These are phyloP conservation scores for Dicorynia guianensis DNA, from an alignment of 306 rosid genomes.

Conservation along the genomic window DNA sequence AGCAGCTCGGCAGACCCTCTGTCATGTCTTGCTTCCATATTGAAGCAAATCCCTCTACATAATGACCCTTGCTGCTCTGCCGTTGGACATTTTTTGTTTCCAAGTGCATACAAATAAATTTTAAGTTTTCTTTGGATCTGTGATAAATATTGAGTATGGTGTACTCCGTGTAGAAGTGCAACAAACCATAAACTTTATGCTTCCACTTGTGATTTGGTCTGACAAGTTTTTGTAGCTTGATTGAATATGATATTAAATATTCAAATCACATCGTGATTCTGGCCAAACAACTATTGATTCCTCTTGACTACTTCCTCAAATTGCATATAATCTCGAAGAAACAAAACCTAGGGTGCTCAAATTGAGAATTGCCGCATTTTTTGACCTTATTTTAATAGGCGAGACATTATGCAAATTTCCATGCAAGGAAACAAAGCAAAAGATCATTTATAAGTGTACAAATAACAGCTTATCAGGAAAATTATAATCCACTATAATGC, in stretches of 20 bases:
- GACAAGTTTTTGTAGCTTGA: neutral
- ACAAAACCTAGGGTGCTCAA: neutral
- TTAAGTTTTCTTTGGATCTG: neutral
- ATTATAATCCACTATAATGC: too few relatives aligned
- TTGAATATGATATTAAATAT: neutral
- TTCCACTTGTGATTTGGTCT: constrained; percentile 16
- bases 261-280: constrained; percentile 9
- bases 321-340: constrained; percentile 19
- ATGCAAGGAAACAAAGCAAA: neutral
- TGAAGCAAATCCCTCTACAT: too few relatives aligned
- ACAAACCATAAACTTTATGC: neutral
- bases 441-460: neutral
- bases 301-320: neutral
- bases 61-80: too few relatives aligned
- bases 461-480: too few relatives aligned
- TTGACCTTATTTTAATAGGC: neutral
- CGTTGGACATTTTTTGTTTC: too few relatives aligned
- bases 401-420: neutral
- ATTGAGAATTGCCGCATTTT: constrained; percentile 15
- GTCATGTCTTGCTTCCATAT: neutral
- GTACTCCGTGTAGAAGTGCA: neutral
- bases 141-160: constrained; percentile 1
- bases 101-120: too few relatives aligned
- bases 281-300: neutral
- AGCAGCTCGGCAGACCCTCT: neutral